Conservation (phyloP, 1,284 basidiomycete genomes). For the Cutaneotrichosporon dermatis region DNA sequence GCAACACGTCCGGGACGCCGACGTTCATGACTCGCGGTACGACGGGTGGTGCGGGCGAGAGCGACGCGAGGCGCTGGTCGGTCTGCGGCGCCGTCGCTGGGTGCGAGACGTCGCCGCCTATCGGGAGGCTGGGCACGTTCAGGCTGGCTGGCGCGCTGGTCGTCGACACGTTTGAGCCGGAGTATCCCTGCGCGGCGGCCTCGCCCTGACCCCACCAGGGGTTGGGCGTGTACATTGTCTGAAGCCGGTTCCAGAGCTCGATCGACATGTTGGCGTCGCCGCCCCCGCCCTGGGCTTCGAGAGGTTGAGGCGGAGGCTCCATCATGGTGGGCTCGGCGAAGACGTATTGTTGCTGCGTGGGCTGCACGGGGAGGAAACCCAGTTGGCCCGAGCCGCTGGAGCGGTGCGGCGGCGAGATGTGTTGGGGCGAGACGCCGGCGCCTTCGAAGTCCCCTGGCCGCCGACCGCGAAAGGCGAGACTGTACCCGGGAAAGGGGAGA, state of each 20-base stretch:
- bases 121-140: background rate
- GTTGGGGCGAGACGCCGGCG: background rate
- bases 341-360: background rate
- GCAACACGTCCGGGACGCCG: no score
- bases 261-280: conserved; percentile 16
- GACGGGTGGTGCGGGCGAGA: background rate
- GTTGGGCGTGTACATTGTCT: conserved; percentile 43
- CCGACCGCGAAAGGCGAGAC: background rate
- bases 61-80: background rate
- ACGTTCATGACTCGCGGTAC: background rate
- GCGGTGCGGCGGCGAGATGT: background rate
- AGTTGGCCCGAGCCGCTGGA: background rate
- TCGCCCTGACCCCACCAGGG: conserved; percentile 15
- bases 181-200: background rate
- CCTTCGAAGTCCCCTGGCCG: background rate
- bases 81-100: background rate
- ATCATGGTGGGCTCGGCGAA: background rate
- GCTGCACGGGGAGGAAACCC: background rate
- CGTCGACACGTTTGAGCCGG: background rate
- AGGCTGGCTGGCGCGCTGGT: background rate
- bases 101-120: background rate
- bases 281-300: background rate
- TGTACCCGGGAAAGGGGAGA: background rate
- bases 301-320: background rate
- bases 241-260: conserved; percentile 40